Evolutionary conservation across 2,329 filamentous ascomycete genomes (phyloP), one percentile per base, ranked within the genome.

Genomic region (Grosmannia serpens): DNA sequence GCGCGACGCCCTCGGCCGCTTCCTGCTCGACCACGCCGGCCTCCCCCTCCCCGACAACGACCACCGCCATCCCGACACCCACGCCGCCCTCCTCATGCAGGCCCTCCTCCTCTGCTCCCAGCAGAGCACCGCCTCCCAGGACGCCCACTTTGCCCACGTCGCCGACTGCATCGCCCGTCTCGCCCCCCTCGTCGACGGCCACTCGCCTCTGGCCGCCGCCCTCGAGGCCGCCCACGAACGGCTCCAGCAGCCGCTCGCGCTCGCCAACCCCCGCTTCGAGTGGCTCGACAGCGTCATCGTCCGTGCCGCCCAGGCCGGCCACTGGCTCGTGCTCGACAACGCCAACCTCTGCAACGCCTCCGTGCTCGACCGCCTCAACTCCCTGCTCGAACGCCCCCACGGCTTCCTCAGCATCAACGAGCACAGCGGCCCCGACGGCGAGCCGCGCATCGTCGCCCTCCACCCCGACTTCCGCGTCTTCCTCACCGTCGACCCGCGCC

Each of bases 271-370:
- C 26, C 86, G 87, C 2, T 99, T 99, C 68, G 90, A 96, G 70
- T 99, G 94, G 94, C 84, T 95, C 2, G 92, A 99, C 69, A 94
- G 95, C 59, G 83, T 95, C 53, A 85, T 99, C 50, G 87, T 97
- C 53, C 87, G 91, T 65, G 92, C 94, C 49, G 77, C 97, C 13
- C 81, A 95, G 67, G 78, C 86, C 64, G 94, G 94, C 17, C 82
- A 91, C 61, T 99, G 94, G 94, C 78, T 99, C 22, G 86, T 99
- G 13, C 83, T 99, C 26, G 94, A 99, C 71, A 96, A 99, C 71
- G 94, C 95, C 61, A 99, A 99, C 67, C 80, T 99, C 59, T 99
- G 95, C 74, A 96, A 88, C 67, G 87, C 92, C 27, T 96, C 92
- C 8, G 94, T 99, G 1, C 80, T 99, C 11, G 94, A 99, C 71